Evolutionary conservation across 108 stramenopile genomes (phyloP), one percentile per base, ranked within the genome.

Genomic region (Cyclotella sp.): DNA sequence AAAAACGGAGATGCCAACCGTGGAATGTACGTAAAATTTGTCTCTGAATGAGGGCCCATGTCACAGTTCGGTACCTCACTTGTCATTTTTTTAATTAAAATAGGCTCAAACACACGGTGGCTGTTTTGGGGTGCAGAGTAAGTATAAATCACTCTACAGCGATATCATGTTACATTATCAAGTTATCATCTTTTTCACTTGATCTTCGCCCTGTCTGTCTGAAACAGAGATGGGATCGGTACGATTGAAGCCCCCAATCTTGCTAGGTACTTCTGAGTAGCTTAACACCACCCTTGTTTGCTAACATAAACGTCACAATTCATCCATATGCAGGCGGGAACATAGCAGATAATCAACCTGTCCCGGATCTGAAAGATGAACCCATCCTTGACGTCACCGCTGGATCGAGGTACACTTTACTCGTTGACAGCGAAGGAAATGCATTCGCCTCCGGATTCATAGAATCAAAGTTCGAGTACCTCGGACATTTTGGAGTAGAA

Each of bases 371-470:
- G 27, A 30, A 51, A 29, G 30, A 51, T 43, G 67, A 46, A 39
- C 27, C 26, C 14, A 28, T 64, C 1, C 45, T 64, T 22, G 68
- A 55, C 21, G 34, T 53, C 22, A 53, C 68, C n/a, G 74, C 74
- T 4, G 74, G 74, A 26, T 65, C 63, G 42, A 24, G 39, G 9
- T 75, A 75, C 64, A 66, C 64, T 8, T 52, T 75, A 6, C 29
- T 64, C 8, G 18, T 75, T 28, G 30, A 63, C 9, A 53, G 39
- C 21, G 44, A 75, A 22, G 74, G 63, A 34, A 51, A 30, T 29
- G 74, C 64, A n/a, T 61, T 22, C 55, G 74, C 63, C n/a, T 60
- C 74, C 15, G 74, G 74, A 19, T 75, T 49, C 21, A 66, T 75
- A 6, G 45, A 64, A 29, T 64, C 63, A 26, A 64, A 64, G 45